A percentile compares a stretch with the other conserved stretches of the same genome.
Evolutionary conservation across 164 flowering plant species (phyloP).

Genomic region (Chimonanthus praecox): DNA sequence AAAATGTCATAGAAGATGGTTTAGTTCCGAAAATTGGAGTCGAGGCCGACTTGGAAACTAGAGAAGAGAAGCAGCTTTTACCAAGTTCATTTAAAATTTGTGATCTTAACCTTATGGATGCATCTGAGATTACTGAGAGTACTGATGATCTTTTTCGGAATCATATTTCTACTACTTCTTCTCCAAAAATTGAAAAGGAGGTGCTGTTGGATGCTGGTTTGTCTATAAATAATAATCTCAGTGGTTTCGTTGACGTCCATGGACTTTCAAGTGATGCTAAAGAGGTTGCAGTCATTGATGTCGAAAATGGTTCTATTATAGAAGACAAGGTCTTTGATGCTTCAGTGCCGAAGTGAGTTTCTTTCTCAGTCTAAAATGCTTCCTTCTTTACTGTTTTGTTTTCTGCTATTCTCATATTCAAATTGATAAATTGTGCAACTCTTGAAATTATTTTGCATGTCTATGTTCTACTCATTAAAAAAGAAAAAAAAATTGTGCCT

Average conservation of each 20-base stretch:
- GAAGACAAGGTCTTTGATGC: slow-evolving; percentile 27
- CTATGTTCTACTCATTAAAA: not conserved
- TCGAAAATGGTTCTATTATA: slow-evolving; percentile 44
- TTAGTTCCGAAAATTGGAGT: slow-evolving; percentile 23
- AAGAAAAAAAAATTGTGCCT: not conserved
- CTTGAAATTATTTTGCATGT: not conserved
- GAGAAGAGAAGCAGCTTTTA: slow-evolving; percentile 66
- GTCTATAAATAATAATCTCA: slow-evolving; percentile 42
- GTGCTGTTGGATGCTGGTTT: slow-evolving; percentile 48
- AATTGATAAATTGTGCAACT: not conserved
- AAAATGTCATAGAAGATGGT: slow-evolving; percentile 24
- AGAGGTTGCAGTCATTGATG: slow-evolving; percentile 63
- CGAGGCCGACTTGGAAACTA: slow-evolving; percentile 27
- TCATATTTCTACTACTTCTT: slow-evolving; percentile 27
- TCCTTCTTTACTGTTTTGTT: not conserved
- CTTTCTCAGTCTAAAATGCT: not conserved
- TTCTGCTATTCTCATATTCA: not conserved
- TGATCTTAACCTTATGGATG: slow-evolving; percentile 79
- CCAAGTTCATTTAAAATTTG: slow-evolving; percentile 77
- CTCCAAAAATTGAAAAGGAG: slow-evolving; percentile 31
- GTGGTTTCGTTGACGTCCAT: slow-evolving; percentile 25
- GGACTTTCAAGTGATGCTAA: slow-evolving; percentile 29
- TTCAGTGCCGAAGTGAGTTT: slow-evolving; percentile 21
- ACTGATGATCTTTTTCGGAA: slow-evolving; percentile 22
- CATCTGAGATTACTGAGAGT: slow-evolving; percentile 51